Conservation (phyloP, 208 protist genomes). For the Zelonia costaricensis region DNA sequence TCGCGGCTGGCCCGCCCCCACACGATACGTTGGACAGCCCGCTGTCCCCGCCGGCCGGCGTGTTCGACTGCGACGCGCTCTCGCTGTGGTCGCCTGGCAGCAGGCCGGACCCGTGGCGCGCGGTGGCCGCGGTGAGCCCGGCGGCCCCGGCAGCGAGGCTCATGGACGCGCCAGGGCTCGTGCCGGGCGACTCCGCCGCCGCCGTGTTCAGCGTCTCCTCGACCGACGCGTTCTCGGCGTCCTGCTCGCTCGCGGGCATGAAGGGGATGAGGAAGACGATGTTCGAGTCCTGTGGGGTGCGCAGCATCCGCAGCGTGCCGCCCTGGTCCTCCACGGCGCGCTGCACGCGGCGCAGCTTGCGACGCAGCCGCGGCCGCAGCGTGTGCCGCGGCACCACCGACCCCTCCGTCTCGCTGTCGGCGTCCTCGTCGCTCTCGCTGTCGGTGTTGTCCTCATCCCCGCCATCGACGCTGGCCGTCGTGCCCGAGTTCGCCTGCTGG, state of each 20-base stretch:
- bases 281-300: constrained; percentile 36
- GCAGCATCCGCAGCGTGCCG: constrained; percentile 67
- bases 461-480: constrained; percentile 7
- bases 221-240: constrained; percentile 36
- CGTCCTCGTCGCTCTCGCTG: constrained; percentile 13
- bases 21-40: constrained; percentile 6
- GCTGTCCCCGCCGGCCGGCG: constrained; percentile 10
- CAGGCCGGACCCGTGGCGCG: background rate
- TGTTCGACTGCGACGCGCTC: constrained; percentile 16
- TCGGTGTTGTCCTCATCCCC: constrained; percentile 9
- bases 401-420: constrained; percentile 5
- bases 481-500: constrained; percentile 10
- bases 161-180: constrained; percentile 5
- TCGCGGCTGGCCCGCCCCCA: background rate
- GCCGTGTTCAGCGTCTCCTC: constrained; percentile 27
- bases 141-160: background rate
- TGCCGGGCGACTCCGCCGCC: constrained; percentile 9
- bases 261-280: constrained; percentile 79
- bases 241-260: constrained; percentile 53
- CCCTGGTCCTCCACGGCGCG: constrained; percentile 77
- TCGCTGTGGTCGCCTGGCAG: constrained; percentile 12
- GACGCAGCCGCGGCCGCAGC: constrained; percentile 22
- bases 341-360: constrained; percentile 53
- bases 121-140: background rate
- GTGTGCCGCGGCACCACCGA: background rate